These are phyloP conservation scores for Porphyra umbilicalis DNA, from an alignment of 31 red algal genomes.

Conservation along the genomic window DNA sequence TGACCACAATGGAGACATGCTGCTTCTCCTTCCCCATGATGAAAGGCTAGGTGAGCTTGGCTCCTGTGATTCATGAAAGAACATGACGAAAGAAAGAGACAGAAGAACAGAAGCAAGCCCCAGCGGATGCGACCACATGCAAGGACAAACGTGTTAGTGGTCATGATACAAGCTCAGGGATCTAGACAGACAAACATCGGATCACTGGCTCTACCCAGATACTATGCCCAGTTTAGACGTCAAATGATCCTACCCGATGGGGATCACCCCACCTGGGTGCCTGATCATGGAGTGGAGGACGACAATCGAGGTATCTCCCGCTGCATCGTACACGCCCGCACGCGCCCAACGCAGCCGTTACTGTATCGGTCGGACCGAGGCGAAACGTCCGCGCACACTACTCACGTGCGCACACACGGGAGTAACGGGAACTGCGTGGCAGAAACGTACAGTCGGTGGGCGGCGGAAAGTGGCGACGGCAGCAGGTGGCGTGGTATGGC, in stretches of 20 bases:
- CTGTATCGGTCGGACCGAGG: background rate
- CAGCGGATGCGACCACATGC: background rate
- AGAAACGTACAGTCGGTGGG: background rate
- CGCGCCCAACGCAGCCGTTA: background rate
- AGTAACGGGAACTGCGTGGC: background rate
- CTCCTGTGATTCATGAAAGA: background rate
- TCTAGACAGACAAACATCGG: background rate
- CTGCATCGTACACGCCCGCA: background rate
- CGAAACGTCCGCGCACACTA: background rate
- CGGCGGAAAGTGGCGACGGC: background rate
- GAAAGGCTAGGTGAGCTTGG: background rate
- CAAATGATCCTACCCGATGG: too few species aligned
- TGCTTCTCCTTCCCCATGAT: constrained; percentile 2
- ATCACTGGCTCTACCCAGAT: background rate
- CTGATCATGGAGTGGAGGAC: too few species aligned
- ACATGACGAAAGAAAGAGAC: background rate
- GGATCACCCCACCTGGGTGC: background rate
- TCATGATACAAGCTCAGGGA: background rate
- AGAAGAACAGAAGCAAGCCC: background rate
- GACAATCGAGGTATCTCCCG: background rate
- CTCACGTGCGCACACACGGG: background rate
- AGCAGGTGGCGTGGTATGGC: too few species aligned
- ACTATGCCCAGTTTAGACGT: background rate
- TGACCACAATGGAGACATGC: constrained; percentile 52
- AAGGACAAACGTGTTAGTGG: background rate